Percentiles rank a stretch among this genome's conserved stretches.
These are phyloP conservation scores for Diaporthe amygdali DNA, from an alignment of 2,329 filamentous ascomycete genomes.

Conservation along the genomic window DNA sequence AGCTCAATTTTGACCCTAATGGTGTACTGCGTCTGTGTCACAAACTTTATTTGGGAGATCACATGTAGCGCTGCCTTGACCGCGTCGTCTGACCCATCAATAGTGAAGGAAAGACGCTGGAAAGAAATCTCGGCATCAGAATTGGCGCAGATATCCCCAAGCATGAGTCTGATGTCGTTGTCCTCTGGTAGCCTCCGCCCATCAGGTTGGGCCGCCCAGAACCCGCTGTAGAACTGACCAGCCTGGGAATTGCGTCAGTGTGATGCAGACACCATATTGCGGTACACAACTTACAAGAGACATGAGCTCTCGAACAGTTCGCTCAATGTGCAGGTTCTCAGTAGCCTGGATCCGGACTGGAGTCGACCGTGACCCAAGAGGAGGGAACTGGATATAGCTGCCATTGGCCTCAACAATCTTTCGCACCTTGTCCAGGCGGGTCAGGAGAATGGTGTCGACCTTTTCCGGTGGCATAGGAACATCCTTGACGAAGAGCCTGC, in stretches of 20 bases:
- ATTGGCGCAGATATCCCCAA: constrained; percentile 94
- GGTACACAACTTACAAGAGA: constrained; percentile 68
- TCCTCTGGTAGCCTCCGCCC: constrained; percentile 64
- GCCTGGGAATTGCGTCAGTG: constrained; percentile 59
- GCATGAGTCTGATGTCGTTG: constrained; percentile 84
- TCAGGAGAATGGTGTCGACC: constrained; percentile 91
- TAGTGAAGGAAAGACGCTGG: constrained; percentile 90
- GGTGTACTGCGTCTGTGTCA: constrained; percentile 85
- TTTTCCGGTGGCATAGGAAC: constrained; percentile 89
- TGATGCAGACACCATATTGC: neutral
- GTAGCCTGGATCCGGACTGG: constrained; percentile 90
- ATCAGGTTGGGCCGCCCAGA: constrained; percentile 88
- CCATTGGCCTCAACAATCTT: constrained; percentile 98
- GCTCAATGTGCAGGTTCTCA: constrained; percentile 92
- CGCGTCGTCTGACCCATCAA: constrained; percentile 94
- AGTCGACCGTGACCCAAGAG: constrained; percentile 82
- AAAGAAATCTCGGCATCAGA: constrained; percentile 95
- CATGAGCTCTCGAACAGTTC: constrained; percentile 96
- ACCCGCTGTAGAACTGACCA: constrained; percentile 96
- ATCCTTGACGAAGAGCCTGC: constrained; percentile 89
- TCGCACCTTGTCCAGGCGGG: constrained; percentile 92
- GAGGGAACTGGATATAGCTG: constrained; percentile 91
- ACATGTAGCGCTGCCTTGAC: constrained; percentile 96
- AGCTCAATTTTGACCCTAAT: constrained; percentile 98
- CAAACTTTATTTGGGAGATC: constrained; percentile 89